phyloP scores from a whole-genome alignment of 768 basidiomycete species.

The Arthromyces matolae region DNA sequence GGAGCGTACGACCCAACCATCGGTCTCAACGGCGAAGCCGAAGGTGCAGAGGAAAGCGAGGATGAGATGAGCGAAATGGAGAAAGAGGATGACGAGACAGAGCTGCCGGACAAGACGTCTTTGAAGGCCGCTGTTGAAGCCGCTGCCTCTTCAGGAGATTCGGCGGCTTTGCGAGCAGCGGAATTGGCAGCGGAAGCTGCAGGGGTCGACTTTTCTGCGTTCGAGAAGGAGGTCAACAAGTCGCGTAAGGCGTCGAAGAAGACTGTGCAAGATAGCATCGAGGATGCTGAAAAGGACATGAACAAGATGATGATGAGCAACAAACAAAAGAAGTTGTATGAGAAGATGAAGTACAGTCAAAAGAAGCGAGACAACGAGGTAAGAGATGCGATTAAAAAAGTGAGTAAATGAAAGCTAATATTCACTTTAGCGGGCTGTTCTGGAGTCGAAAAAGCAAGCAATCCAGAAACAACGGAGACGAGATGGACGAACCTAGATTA shows the following conservation, averaged over 20 bases:
- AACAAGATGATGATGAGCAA: conserved; percentile 98
- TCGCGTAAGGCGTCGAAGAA: conserved; percentile 38
- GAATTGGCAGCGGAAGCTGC: conserved; percentile 91
- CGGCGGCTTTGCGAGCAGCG: conserved; percentile 72
- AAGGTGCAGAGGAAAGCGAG: conserved; percentile 29
- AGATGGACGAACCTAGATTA: conserved; percentile 9
- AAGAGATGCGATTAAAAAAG: conserved; percentile 26
- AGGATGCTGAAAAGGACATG: conserved; percentile 73
- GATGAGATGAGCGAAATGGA: conserved; percentile 30
- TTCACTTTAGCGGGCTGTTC: conserved; percentile 47
- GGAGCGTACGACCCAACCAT: conserved; percentile 71
- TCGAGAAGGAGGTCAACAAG: conserved; percentile 73
- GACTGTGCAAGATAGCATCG: conserved; percentile 24
- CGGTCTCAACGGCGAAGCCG: conserved; percentile 31
- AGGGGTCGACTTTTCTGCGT: conserved; percentile 74
- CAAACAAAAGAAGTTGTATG: conserved; percentile 89
- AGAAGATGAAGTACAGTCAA: conserved; percentile 87
- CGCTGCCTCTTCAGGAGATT: conserved; percentile 45
- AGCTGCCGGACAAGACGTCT: conserved; percentile 23
- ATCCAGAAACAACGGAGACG: conserved; percentile 53
- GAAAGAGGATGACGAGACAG: conserved; percentile 26
- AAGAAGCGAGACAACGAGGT: conserved; percentile 79
- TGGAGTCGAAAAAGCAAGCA: conserved; percentile 56
- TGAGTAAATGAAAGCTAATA: conserved; percentile 9
- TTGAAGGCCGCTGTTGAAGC: conserved; percentile 29